These are phyloP conservation scores for Phlegmacium glaucopus DNA, from an alignment of 768 basidiomycete genomes.

Conservation along the genomic window DNA sequence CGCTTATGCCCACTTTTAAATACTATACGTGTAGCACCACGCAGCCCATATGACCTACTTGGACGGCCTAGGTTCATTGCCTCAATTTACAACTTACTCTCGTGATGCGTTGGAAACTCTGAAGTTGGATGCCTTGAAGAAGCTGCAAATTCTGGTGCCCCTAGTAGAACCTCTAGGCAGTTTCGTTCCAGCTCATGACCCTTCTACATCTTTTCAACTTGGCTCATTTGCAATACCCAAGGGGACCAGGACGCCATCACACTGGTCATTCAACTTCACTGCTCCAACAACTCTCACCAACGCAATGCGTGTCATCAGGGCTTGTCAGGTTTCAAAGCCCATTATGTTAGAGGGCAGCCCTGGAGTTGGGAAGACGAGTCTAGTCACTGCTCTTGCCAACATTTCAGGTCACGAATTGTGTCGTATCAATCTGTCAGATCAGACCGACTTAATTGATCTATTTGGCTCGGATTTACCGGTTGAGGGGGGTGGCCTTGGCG, in stretches of 20 bases:
- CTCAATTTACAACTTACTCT: conserved; percentile 68
- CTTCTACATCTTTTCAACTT: conserved; percentile 45
- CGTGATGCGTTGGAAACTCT: conserved; percentile 54
- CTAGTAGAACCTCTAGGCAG: conserved; percentile 27
- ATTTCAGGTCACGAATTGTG: conserved; percentile 75
- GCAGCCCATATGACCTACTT: conserved; percentile 91
- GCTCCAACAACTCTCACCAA: conserved; percentile 90
- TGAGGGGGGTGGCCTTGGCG: conserved; percentile 85
- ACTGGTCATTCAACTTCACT: conserved; percentile 67
- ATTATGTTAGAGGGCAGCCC: conserved; percentile 97
- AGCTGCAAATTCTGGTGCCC: conserved; percentile 58
- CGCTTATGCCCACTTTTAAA: conserved; percentile 7
- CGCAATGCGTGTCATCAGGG: conserved; percentile 83
- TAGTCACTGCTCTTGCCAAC: conserved; percentile 83
- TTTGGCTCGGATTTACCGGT: conserved; percentile 96
- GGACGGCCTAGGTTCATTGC: conserved; percentile 82
- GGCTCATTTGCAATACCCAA: conserved; percentile 72
- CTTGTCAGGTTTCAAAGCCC: conserved; percentile 86
- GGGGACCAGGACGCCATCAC: conserved; percentile 40
- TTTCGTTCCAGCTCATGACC: conserved; percentile 28
- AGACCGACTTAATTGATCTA: conserved; percentile 93
- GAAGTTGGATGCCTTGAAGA: conserved; percentile 50
- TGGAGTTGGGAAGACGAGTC: conserved; percentile 96
- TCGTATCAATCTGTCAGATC: conserved; percentile 97
- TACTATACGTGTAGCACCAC: conserved; percentile 61